These are phyloP conservation scores for Sisymbrium irio DNA, from an alignment of 345 rosid genomes.

Conservation along the genomic window DNA sequence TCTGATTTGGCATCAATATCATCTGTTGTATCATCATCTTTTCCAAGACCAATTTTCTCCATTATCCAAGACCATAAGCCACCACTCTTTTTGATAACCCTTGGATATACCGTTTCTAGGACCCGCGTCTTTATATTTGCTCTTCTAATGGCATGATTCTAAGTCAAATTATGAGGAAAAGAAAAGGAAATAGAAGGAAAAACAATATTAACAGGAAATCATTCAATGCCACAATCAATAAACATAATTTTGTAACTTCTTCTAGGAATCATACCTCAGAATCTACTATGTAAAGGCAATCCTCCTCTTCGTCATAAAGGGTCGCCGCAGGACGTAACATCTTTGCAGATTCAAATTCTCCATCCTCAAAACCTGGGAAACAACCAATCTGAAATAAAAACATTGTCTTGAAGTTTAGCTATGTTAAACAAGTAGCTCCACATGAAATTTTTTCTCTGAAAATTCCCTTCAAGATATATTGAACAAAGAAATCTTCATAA, in stretches of 20 bases:
- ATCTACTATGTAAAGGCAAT: constrained; percentile 84
- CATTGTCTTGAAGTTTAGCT: constrained; percentile 36
- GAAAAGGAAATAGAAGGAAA: neutral
- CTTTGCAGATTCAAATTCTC: constrained; percentile 85
- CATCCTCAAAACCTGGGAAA: constrained; percentile 96
- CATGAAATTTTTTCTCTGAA: neutral
- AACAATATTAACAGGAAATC: neutral
- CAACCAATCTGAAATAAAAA: constrained; percentile 88
- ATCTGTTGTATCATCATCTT: constrained; percentile 35
- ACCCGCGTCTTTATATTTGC: constrained; percentile 78
- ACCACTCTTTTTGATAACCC: constrained; percentile 40
- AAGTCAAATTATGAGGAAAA: constrained; percentile 16
- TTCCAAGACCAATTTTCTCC: constrained; percentile 55
- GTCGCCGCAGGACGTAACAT: constrained; percentile 78
- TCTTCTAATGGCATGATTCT: constrained; percentile 92
- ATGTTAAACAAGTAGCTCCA: neutral
- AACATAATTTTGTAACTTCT: constrained; percentile 12
- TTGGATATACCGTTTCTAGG: constrained; percentile 83
- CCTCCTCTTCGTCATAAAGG: constrained; percentile 60
- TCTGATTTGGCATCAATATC: constrained; percentile 46
- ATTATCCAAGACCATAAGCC: constrained; percentile 70
- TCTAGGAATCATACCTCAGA: constrained; percentile 63
- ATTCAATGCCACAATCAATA: neutral
- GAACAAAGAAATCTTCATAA: neutral
- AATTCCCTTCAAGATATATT: neutral